Evolutionary conservation across 345 rosid species (phyloP).

Genomic region (Populus simonii): DNA sequence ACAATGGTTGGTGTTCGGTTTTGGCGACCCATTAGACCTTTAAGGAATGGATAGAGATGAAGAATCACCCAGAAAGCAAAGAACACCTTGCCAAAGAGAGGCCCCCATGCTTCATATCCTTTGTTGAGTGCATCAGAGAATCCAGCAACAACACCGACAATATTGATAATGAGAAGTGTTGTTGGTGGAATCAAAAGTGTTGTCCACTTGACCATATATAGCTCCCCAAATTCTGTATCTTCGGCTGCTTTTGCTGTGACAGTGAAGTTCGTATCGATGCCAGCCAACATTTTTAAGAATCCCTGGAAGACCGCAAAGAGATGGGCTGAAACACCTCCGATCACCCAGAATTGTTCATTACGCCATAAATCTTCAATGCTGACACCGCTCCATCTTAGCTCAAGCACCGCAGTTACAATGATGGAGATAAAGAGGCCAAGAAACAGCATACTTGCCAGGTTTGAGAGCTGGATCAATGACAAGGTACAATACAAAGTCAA

Average conservation of each 20-base stretch:
- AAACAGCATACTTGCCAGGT: constrained; percentile 80
- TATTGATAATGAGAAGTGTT: constrained; percentile 72
- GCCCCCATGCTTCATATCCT: constrained; percentile 98
- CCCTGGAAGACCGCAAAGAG: constrained; percentile 97
- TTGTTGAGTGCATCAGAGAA: constrained; percentile 95
- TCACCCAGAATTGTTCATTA: constrained; percentile 97
- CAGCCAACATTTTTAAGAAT: constrained; percentile 82
- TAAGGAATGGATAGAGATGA: constrained; percentile 96
- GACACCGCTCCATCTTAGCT: constrained; percentile 95
- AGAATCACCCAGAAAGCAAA: constrained; percentile 96
- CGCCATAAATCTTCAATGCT: constrained; percentile 94
- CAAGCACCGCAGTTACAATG: constrained; percentile 76
- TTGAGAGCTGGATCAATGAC: constrained; percentile 63
- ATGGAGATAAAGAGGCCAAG: constrained; percentile 92
- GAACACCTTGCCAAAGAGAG: constrained; percentile 89
- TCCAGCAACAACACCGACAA: constrained; percentile 98
- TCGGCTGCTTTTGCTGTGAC: constrained; percentile 94
- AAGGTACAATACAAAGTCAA: not conserved
- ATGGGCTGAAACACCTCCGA: constrained; percentile 97
- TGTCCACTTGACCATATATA: constrained; percentile 89
- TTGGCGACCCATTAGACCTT: constrained; percentile 99
- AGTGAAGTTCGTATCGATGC: constrained; percentile 91
- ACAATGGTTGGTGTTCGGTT: constrained; percentile 95
- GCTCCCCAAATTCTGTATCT: constrained; percentile 86
- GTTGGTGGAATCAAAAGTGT: constrained; percentile 89